Conservation (phyloP, 208 protist genomes). For the Blechomonas ayalai region DNA sequence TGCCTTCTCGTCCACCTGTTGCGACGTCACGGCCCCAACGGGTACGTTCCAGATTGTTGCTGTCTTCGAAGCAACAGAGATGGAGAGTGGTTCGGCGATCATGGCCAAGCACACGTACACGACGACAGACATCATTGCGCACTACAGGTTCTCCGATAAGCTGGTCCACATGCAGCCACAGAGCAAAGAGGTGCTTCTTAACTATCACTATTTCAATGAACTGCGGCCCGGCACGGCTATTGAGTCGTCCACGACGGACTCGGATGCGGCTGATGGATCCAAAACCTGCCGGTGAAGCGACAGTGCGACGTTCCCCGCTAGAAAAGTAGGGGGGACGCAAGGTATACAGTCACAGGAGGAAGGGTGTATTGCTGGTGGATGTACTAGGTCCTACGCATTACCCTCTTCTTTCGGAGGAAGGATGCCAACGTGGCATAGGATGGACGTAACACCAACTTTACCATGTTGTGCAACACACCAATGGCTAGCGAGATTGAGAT, state of each 20-base stretch:
- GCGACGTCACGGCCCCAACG: not conserved
- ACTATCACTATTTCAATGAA: slow-evolving; percentile 85
- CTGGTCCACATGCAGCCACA: slow-evolving; percentile 49
- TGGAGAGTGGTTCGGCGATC: slow-evolving; percentile 64
- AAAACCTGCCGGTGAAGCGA: too few relatives aligned
- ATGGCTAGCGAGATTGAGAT: too few relatives aligned
- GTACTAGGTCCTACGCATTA: too few relatives aligned
- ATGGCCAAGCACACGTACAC: slow-evolving; percentile 70
- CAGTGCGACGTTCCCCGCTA: too few relatives aligned
- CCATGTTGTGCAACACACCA: too few relatives aligned
- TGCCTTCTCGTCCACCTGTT: not conserved
- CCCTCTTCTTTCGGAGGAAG: too few relatives aligned
- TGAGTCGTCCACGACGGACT: slow-evolving; percentile 54
- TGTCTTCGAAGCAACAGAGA: slow-evolving; percentile 73
- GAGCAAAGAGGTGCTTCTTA: slow-evolving; percentile 46
- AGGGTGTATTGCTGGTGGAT: too few relatives aligned
- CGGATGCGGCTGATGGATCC: too few relatives aligned
- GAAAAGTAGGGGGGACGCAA: too few relatives aligned
- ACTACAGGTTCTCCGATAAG: slow-evolving; percentile 75
- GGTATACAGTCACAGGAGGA: too few relatives aligned
- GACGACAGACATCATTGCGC: slow-evolving; percentile 51
- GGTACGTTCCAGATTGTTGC: slow-evolving; percentile 64
- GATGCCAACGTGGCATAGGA: too few relatives aligned
- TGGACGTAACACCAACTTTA: too few relatives aligned
- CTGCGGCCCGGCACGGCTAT: slow-evolving; percentile 39